A percentile compares a stretch with the other conserved stretches of the same genome.
Conservation (phyloP, 371 early-diverging fungal species). For the Blakeslea trispora region DNA sequence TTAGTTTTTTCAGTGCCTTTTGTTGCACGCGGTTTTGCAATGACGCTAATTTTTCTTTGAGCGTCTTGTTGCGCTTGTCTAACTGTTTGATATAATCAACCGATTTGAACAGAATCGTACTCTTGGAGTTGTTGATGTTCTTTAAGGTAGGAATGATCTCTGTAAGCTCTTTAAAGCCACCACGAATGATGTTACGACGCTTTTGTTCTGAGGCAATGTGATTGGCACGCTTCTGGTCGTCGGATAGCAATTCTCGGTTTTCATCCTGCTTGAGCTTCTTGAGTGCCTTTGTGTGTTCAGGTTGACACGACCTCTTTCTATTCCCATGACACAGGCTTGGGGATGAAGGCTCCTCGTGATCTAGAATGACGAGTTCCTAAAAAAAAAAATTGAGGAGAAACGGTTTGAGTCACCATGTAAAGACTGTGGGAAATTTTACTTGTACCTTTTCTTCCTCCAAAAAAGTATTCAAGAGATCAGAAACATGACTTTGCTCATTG, state of each 20-base stretch:
- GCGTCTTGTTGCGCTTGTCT: slow-evolving; percentile 37
- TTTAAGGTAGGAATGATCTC: slow-evolving; percentile 75
- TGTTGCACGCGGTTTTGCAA: slow-evolving; percentile 16
- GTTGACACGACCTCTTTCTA: slow-evolving; percentile 9
- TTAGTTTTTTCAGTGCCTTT: slow-evolving; percentile 8
- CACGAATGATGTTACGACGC: slow-evolving; percentile 81
- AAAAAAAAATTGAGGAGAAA: too few relatives aligned
- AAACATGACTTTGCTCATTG: slow-evolving; percentile 15
- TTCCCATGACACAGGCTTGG: slow-evolving; percentile 12
- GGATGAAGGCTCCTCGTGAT: slow-evolving; percentile 21
- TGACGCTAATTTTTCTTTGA: slow-evolving; percentile 11
- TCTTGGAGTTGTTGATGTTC: slow-evolving; percentile 50
- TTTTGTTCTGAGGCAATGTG: slow-evolving; percentile 90
- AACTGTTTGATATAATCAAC: slow-evolving; percentile 45
- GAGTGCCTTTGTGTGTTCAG: slow-evolving; percentile 1
- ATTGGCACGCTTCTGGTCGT: slow-evolving; percentile 80
- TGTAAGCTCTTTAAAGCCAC: slow-evolving; percentile 79
- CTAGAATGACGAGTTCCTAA: slow-evolving; percentile 2
- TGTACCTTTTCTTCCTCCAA: slow-evolving; percentile 17
- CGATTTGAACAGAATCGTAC: slow-evolving; percentile 51
- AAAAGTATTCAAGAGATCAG: slow-evolving; percentile 25
- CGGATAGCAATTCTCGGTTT: slow-evolving; percentile 38
- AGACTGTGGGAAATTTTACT: slow-evolving; percentile 17
- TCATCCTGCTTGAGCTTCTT: background rate
- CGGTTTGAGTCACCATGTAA: background rate